These are phyloP conservation scores for Niebla homalea DNA, from an alignment of 495 filamentous ascomycete genomes.

Conservation along the genomic window DNA sequence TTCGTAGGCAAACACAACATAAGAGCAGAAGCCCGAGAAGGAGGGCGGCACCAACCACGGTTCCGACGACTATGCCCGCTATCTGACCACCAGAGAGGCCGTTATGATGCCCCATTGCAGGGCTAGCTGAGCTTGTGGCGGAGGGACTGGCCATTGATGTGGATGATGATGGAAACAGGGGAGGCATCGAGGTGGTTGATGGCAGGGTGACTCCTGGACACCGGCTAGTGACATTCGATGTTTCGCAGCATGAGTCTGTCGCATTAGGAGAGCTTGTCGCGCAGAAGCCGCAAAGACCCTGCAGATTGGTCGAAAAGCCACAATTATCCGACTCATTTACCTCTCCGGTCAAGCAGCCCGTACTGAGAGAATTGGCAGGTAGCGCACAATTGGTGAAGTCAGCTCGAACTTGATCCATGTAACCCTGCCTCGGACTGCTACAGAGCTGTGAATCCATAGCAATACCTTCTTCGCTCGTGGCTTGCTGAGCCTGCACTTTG, in stretches of 20 bases:
- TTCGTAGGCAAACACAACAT: constrained; percentile 36
- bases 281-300: constrained; percentile 83
- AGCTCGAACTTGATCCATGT: constrained; percentile 67
- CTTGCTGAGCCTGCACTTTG: constrained; percentile 54
- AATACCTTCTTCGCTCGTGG: constrained; percentile 76
- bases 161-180: constrained; percentile 39
- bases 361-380: constrained; percentile 62
- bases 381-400: constrained; percentile 85
- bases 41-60: constrained; percentile 57
- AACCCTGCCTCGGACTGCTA: constrained; percentile 44
- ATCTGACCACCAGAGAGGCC: constrained; percentile 73
- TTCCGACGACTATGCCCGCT: constrained; percentile 80
- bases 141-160: constrained; percentile 31
- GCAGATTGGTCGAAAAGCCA: constrained; percentile 67
- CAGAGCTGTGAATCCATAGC: constrained; percentile 64
- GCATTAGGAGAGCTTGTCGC: constrained; percentile 68
- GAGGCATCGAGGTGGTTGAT: constrained; percentile 53
- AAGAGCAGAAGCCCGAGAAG: constrained; percentile 48
- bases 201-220: constrained; percentile 68
- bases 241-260: constrained; percentile 89
- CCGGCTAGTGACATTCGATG: constrained; percentile 53
- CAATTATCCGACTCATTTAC: constrained; percentile 79
- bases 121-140: constrained; percentile 31
- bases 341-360: constrained; percentile 59
- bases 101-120: constrained; percentile 16